Base-by-base conservation (phyloP, 257 asterid species). In the Henckelia pumila region DNA sequence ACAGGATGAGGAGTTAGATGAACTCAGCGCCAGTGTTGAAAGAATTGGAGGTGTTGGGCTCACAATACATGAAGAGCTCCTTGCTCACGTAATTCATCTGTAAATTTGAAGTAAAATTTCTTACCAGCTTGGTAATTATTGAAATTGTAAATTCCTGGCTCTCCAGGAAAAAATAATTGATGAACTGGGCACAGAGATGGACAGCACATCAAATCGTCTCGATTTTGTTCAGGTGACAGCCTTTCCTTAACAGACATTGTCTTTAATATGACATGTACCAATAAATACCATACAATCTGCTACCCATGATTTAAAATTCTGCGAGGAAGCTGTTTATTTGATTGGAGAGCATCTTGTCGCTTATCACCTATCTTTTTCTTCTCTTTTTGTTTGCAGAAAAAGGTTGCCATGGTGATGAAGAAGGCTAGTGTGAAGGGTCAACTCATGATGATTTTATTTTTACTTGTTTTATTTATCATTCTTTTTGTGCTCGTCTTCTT, bases 361-460 rank as follows among this genome's bases (percentile, higher is more conserved):
- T 63, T 40, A 32, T 50, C 33, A 24, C 30, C 32, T 20, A 19
- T 63, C 58, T 69, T 50, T 22, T 25, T 56, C 17, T 14, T 67
- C 5, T 73, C 30, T 37, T 10, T 44, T 16, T 37, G 10, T 4
- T 35, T 82, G 81, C 95, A 93, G 98, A 90, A 93, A 86, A 93
- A 83, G 81, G 95, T 93, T 29, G 96, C 76, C 20, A 80, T 93
- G 91, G 87, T 93, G 55, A 85, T 93, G 99, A 93, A 93, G 88
- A 93, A 93, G 85, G 97, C 99, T 4, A 84, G 95, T 23, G 87
- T 84, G 52, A 93, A 93, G 85, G 99, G 99, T 75, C 99, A 93
- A 73, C 30, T 81, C 52, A 90, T 90, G 97, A 93, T 93, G 96
- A 89, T 93, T 19, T 74, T 81, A 66, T 90, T 86, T 80, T 79